Conservation (phyloP, 306 rosid genomes). For the Lablab purpureus region DNA sequence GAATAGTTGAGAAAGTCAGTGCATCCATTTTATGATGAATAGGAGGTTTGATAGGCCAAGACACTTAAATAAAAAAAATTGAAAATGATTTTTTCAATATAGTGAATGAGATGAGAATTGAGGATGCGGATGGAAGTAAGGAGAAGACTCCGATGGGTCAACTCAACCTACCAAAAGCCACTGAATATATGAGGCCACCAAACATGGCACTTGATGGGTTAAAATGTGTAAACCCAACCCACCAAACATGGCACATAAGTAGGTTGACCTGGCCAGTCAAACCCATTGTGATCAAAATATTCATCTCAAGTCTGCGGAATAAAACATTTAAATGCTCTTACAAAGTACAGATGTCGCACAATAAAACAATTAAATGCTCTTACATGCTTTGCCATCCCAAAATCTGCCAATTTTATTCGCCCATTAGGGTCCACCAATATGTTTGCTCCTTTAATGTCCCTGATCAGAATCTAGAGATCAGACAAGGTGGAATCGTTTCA, state of each 20-base stretch:
- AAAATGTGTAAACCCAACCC: background rate
- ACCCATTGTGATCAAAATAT: slow-evolving; percentile 27
- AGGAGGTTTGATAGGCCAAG: background rate
- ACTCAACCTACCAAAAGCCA: background rate
- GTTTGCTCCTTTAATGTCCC: slow-evolving; percentile 98
- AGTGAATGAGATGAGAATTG: background rate
- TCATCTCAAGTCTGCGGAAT: slow-evolving; percentile 55
- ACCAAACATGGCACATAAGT: background rate
- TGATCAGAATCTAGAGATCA: slow-evolving; percentile 55
- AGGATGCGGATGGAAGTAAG: background rate
- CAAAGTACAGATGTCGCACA: slow-evolving; percentile 23
- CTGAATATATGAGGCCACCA: background rate
- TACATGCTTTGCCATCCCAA: slow-evolving; percentile 99
- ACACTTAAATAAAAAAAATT: background rate
- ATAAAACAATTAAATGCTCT: slow-evolving; percentile 66
- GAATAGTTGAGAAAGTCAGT: background rate
- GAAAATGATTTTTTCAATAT: background rate
- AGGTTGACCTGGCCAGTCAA: background rate
- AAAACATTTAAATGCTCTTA: slow-evolving; percentile 71
- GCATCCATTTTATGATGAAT: background rate
- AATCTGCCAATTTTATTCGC: slow-evolving; percentile 89
- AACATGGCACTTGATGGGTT: background rate
- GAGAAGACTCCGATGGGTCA: background rate
- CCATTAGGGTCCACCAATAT: slow-evolving; percentile 95
- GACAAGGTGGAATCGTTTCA: slow-evolving; percentile 60